phyloP scores from a whole-genome alignment of 352 stramenopile genomes.

The Achlya hypogyna region DNA sequence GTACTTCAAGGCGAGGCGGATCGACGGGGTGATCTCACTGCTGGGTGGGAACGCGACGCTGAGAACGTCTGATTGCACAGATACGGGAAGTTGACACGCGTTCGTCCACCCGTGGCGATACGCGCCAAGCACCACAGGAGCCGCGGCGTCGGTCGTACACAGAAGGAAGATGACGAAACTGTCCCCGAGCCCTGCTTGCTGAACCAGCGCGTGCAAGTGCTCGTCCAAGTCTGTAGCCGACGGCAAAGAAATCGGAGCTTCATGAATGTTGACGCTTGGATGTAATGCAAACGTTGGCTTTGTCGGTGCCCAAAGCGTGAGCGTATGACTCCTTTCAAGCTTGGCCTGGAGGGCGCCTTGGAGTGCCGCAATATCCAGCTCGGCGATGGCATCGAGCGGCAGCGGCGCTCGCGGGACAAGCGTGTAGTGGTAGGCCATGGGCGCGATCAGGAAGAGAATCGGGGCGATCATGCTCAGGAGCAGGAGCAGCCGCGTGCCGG shows the following conservation, averaged over 20 bases:
- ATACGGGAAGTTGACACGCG: constrained; percentile 8
- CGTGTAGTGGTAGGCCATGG: constrained; percentile 2
- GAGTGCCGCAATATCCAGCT: background rate
- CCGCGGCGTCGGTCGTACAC: constrained; percentile 20
- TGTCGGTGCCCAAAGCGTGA: background rate
- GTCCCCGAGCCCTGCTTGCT: background rate
- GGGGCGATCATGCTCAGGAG: constrained; percentile 7
- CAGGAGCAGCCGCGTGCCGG: background rate
- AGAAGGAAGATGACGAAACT: constrained; percentile 38
- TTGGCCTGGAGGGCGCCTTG: background rate
- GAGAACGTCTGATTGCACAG: background rate
- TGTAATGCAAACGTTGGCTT: background rate
- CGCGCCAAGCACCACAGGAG: constrained; percentile 39
- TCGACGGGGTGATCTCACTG: constrained; percentile 21
- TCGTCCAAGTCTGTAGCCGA: constrained; percentile 15
- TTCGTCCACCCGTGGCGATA: constrained; percentile 56
- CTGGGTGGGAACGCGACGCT: constrained; percentile 25
- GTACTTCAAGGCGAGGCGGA: constrained; percentile 35
- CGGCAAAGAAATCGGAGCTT: background rate
- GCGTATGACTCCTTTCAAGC: background rate
- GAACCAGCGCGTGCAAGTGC: background rate
- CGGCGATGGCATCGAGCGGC: constrained; percentile 3
- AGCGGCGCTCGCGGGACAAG: constrained; percentile 10
- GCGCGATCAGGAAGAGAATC: constrained; percentile 2
- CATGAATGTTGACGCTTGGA: background rate